These are phyloP conservation scores for Mortierella sp. DNA, from an alignment of 371 early-diverging fungal species.

Conservation along the genomic window DNA sequence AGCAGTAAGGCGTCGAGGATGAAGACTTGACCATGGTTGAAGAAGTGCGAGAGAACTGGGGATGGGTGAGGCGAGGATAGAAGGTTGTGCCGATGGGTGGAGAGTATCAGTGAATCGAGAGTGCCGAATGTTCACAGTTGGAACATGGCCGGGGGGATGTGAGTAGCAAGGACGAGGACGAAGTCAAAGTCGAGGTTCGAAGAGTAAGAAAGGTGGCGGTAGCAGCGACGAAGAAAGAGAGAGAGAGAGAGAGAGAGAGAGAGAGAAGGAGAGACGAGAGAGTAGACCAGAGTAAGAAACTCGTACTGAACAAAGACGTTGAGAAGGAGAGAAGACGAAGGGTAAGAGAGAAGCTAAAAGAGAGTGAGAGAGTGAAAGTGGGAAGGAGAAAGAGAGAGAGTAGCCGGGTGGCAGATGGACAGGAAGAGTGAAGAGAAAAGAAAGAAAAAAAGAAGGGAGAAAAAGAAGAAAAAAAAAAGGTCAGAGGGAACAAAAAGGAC, in stretches of 20 bases:
- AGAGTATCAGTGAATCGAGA: too few relatives aligned
- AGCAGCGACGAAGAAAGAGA: background rate
- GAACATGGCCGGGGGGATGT: too few relatives aligned
- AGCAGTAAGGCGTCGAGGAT: conserved; percentile 42
- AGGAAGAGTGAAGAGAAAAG: background rate
- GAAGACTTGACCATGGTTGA: conserved; percentile 47
- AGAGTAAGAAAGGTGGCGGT: too few relatives aligned
- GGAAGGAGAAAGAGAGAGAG: too few relatives aligned
- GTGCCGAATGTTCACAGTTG: too few relatives aligned
- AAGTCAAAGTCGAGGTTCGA: too few relatives aligned
- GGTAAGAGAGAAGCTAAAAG: conserved; percentile 1
- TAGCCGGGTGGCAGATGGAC: too few relatives aligned
- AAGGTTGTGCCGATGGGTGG: conserved; percentile 48
- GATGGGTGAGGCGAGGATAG: background rate
- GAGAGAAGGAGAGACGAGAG: background rate
- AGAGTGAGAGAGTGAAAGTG: background rate
- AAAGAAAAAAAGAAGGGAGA: background rate
- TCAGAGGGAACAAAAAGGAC: background rate
- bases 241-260: conserved; percentile 12
- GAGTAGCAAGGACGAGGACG: too few relatives aligned
- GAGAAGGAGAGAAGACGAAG: conserved; percentile 60
- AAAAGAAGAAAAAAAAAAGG: background rate
- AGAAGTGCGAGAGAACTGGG: conserved; percentile 1
- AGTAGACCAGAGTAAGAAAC: conserved; percentile 66
- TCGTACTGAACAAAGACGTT: conserved; percentile 74